A percentile compares a stretch with the other conserved stretches of the same genome.
phyloP scores from a whole-genome alignment of 1,139 yeast species.

The Pichia sp. region DNA sequence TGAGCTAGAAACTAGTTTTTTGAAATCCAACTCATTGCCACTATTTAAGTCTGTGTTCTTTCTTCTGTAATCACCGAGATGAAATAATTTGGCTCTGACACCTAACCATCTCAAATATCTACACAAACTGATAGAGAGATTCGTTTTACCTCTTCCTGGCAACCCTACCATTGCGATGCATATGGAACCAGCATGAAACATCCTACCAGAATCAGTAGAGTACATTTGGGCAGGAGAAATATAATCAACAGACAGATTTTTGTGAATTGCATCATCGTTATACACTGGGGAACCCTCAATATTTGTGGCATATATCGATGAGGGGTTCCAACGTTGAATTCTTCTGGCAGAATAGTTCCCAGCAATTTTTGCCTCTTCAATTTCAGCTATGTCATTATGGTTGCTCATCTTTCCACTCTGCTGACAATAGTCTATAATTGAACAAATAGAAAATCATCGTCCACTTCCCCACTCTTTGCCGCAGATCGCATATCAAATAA shows the following conservation, averaged over 20 bases:
- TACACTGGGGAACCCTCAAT: not conserved
- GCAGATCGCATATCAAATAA: not conserved
- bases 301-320: slow-evolving; percentile 15
- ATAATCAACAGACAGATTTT: slow-evolving; percentile 41
- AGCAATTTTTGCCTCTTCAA: slow-evolving; percentile 34
- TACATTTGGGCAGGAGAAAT: slow-evolving; percentile 83
- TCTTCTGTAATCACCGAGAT: slow-evolving; percentile 86
- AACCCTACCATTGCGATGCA: slow-evolving; percentile 85
- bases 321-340: slow-evolving; percentile 37
- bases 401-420: not conserved
- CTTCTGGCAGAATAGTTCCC: slow-evolving; percentile 48
- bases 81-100: slow-evolving; percentile 86
- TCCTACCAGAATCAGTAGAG: slow-evolving; percentile 80
- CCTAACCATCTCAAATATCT: slow-evolving; percentile 93
- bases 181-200: slow-evolving; percentile 93
- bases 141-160: slow-evolving; percentile 96
- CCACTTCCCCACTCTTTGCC: not conserved
- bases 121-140: slow-evolving; percentile 82
- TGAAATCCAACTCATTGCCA: slow-evolving; percentile 5
- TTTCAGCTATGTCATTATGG: slow-evolving; percentile 22
- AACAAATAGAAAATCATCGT: not conserved
- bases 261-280: slow-evolving; percentile 47
- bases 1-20: slow-evolving; percentile 53
- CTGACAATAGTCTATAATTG: too few species aligned
- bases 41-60: slow-evolving; percentile 31